Evolutionary conservation across 768 basidiomycete species (phyloP).

Genomic region (Baorangia bicolor): DNA sequence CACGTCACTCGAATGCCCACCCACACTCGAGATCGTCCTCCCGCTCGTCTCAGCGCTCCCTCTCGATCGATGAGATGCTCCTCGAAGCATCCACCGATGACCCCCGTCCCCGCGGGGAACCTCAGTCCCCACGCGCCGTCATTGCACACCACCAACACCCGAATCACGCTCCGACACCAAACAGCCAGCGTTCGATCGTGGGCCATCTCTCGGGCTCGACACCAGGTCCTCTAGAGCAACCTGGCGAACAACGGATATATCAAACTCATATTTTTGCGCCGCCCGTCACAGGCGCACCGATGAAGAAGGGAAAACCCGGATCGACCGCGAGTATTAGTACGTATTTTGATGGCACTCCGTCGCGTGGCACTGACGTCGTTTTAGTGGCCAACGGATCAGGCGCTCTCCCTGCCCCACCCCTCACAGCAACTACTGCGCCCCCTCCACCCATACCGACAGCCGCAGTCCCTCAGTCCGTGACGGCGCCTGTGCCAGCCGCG

Average conservation of each 20-base stretch:
- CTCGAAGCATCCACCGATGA: slow-evolving; percentile 44
- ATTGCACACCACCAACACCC: slow-evolving; percentile 34
- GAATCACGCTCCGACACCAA: slow-evolving; percentile 14
- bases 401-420: slow-evolving; percentile 17
- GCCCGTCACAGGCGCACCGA: slow-evolving; percentile 69
- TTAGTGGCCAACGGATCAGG: slow-evolving; percentile 21
- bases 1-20: slow-evolving; percentile 16
- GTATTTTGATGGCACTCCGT: slow-evolving; percentile 3
- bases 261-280: slow-evolving; percentile 74
- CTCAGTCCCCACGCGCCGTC: slow-evolving; percentile 30
- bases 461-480: slow-evolving; percentile 6
- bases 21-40: slow-evolving; percentile 32
- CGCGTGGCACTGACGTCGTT: slow-evolving; percentile 15
- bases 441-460: slow-evolving; percentile 19
- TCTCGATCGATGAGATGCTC: slow-evolving; percentile 48
- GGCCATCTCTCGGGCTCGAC: slow-evolving; percentile 18
- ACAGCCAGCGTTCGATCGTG: slow-evolving; percentile 23
- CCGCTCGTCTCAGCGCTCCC: slow-evolving; percentile 35
- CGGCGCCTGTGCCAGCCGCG: neutral
- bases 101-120: slow-evolving; percentile 32
- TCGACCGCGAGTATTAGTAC: slow-evolving; percentile 23
- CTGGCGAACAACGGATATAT: slow-evolving; percentile 43
- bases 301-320: slow-evolving; percentile 58
- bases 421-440: slow-evolving; percentile 4
- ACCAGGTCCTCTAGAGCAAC: slow-evolving; percentile 32